A percentile compares a stretch with the other conserved stretches of the same genome.
These are phyloP conservation scores for Cubamyces lactineus DNA, from an alignment of 768 basidiomycete species.

Conservation along the genomic window DNA sequence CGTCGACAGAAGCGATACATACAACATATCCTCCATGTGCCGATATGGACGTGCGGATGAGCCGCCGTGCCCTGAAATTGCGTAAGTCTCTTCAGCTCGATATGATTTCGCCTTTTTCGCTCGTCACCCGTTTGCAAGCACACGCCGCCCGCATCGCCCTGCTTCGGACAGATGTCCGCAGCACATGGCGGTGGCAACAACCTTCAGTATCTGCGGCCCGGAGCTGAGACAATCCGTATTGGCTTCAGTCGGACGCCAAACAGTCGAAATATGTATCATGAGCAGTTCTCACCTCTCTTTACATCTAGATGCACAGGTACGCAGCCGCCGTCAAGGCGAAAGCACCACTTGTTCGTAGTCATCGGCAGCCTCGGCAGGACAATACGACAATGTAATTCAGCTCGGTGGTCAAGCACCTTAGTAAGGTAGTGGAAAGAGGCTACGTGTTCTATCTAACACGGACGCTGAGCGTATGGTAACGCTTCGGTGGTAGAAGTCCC, in stretches of 20 bases:
- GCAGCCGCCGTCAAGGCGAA: neutral
- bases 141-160: conserved; percentile 2
- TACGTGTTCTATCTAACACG: neutral
- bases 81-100: neutral
- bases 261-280: neutral
- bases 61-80: neutral
- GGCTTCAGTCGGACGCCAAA: neutral
- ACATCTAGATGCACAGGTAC: neutral
- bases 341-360: conserved; percentile 1
- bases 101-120: neutral
- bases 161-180: neutral
- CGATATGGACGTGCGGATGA: neutral
- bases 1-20: neutral
- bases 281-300: neutral
- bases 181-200: conserved; percentile 5
- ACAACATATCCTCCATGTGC: neutral
- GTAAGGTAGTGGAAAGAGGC: neutral
- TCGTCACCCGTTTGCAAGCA: neutral
- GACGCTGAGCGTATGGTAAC: neutral
- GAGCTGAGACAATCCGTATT: neutral
- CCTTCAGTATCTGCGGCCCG: neutral
- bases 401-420: neutral
- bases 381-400: neutral
- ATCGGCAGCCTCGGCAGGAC: conserved; percentile 9
- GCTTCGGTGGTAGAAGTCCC: neutral